Percentiles rank a stretch among this genome's conserved stretches.
phyloP scores from a whole-genome alignment of 768 basidiomycete species.

The Mrakia hoshinonis region DNA sequence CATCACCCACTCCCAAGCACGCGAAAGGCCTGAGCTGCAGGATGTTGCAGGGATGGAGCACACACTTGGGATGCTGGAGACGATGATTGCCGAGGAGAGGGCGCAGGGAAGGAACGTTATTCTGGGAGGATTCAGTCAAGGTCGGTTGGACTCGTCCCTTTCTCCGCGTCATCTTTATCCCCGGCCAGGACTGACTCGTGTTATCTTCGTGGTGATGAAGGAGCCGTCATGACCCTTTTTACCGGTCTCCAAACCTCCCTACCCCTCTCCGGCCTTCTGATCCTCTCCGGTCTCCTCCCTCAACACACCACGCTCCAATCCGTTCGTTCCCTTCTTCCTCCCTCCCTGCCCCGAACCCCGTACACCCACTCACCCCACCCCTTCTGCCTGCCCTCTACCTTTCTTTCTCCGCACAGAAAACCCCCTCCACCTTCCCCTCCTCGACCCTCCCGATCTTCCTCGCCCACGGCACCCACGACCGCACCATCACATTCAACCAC shows the following conservation, averaged over 20 bases:
- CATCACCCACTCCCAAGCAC: neutral
- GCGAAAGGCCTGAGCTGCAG: neutral
- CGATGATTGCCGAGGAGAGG: neutral
- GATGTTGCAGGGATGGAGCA: constrained; percentile 6
- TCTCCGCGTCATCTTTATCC: neutral
- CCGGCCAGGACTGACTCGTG: neutral
- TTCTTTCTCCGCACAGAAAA: neutral
- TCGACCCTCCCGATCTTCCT: constrained; percentile 11
- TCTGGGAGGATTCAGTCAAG: constrained; percentile 13
- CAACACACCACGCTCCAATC: neutral
- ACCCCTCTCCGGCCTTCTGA: neutral
- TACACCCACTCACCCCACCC: neutral
- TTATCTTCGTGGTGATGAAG: neutral
- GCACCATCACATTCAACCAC: neutral
- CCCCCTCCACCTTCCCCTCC: neutral
- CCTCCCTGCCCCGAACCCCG: neutral
- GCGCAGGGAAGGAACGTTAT: neutral
- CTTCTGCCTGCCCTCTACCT: neutral
- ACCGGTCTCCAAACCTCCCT: neutral
- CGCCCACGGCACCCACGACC: constrained; percentile 8
- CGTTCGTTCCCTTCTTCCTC: neutral
- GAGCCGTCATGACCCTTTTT: constrained; percentile 2
- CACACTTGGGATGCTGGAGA: neutral
- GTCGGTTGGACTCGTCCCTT: neutral
- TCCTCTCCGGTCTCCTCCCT: constrained; percentile 6